Percentiles rank a stretch among this genome's conserved stretches.
These are phyloP conservation scores for Sordariomycetes sp. DNA, from an alignment of 2,329 filamentous ascomycete genomes.

Conservation along the genomic window DNA sequence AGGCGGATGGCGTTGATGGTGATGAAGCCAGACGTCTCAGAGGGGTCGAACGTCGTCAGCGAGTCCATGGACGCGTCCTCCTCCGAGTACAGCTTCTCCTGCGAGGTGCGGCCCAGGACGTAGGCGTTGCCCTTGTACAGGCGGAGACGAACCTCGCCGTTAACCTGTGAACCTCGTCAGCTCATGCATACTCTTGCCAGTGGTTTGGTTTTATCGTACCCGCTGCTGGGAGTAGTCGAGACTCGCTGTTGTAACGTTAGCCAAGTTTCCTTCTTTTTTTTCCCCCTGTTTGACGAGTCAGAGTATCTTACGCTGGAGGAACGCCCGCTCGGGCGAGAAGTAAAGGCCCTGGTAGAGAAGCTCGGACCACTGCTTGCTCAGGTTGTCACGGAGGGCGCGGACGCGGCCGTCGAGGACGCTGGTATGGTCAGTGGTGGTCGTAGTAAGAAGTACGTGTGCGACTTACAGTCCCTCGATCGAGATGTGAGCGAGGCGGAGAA, in stretches of 20 bases:
- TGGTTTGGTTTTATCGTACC: background rate
- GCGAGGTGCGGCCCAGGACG: constrained; percentile 28
- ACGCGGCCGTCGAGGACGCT: constrained; percentile 43
- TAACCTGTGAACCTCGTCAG: constrained; percentile 16
- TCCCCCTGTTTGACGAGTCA: constrained; percentile 35
- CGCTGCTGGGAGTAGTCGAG: background rate
- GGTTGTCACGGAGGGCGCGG: constrained; percentile 37
- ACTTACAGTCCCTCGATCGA: background rate
- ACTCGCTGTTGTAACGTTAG: background rate
- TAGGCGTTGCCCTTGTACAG: constrained; percentile 35
- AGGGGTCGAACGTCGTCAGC: constrained; percentile 24
- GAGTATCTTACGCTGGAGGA: constrained; percentile 47
- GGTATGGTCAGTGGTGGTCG: constrained; percentile 12
- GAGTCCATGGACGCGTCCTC: constrained; percentile 34
- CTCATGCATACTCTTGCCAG: background rate
- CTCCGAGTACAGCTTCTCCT: constrained; percentile 36
- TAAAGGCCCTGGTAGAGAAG: constrained; percentile 32
- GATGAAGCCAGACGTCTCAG: constrained; percentile 40
- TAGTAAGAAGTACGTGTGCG: background rate
- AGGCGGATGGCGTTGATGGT: constrained; percentile 55
- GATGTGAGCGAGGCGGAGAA: constrained; percentile 6
- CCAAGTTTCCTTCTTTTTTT: constrained; percentile 10
- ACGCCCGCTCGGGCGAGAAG: constrained; percentile 32
- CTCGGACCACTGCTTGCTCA: constrained; percentile 29
- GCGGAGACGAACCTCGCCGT: constrained; percentile 21